Base-by-base conservation (phyloP, 192 early-diverging fungal genomes). In the Oehlia diaphana region DNA sequence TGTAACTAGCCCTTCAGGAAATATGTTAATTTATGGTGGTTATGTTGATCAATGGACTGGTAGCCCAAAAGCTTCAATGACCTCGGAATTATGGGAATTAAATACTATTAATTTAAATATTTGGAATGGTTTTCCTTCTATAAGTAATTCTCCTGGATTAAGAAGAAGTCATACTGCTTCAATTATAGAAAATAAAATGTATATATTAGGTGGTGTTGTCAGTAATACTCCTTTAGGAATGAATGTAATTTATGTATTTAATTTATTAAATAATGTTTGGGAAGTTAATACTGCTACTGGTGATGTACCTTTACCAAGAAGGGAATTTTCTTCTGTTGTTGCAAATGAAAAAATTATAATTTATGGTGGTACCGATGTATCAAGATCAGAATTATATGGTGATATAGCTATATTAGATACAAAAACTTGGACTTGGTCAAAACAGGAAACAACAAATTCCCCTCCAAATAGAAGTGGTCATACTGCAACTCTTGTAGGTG, bases 371-470 rank as follows among this genome's bases (percentile, higher is more conserved):
- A 64, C 78, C 0, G 62, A 79, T 65, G 14, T 47, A 2, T 39
- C 4, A 8, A 70, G 69, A 35, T 37, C 21, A 0, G 19, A 10
- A 12, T 49, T 80, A 39, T 75, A 63, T 35, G 71, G 72, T 23
- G 82, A 82, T 62, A 68, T 82, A 3, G 82, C 82, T 14, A 64
- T 82, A 9, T 44, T 82, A 14, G 66, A 82, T 47, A 76, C 78
- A 12, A 71, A 13, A 1, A 39, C 26, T 14, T 58, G 44, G 47
- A 14, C 23, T 10, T 82, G 82, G 82, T 44, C 68, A 3, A 28
- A 37, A 16, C 74, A 65, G 6, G 47, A 39, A 7, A 74, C 69
- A 6, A 37, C 9, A 3, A 80, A 53, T 39, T n/a, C 74, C 3
- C 82, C 82, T 13, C 5, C 53, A 6, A 42, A 37, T 9, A 63